A percentile compares a stretch with the other conserved stretches of the same genome.
These are phyloP conservation scores for Sphaerulina musiva DNA, from an alignment of 2,329 filamentous ascomycete species.

Conservation along the genomic window DNA sequence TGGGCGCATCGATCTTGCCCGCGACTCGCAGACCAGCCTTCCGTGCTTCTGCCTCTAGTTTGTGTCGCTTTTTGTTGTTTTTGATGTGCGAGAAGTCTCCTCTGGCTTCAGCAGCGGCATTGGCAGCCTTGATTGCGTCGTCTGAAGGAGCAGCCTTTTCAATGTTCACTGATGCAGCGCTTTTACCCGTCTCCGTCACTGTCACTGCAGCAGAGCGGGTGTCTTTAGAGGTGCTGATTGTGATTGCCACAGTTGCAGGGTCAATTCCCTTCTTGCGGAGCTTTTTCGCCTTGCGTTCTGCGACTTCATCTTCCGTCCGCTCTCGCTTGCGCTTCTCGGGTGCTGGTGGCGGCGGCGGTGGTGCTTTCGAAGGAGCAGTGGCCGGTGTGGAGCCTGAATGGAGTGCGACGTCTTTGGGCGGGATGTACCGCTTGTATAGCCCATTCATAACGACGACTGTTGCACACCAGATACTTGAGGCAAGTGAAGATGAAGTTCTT, in stretches of 20 bases:
- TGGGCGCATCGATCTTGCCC: constrained; percentile 17
- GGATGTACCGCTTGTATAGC: constrained; percentile 44
- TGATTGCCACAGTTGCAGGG: constrained; percentile 7
- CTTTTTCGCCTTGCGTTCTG: constrained; percentile 31
- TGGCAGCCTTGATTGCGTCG: constrained; percentile 12
- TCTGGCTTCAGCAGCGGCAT: constrained; percentile 1
- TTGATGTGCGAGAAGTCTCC: constrained; percentile 29
- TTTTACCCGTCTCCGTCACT: background rate
- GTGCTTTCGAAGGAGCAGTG: background rate
- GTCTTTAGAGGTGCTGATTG: background rate
- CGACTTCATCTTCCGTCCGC: constrained; percentile 28
- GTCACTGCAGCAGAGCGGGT: background rate
- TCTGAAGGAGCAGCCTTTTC: constrained; percentile 1
- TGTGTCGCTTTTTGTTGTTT: constrained; percentile 30
- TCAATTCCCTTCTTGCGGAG: constrained; percentile 27
- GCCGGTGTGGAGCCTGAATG: background rate
- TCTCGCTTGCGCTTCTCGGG: constrained; percentile 31
- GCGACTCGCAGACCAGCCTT: constrained; percentile 17
- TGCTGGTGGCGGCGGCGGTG: background rate
- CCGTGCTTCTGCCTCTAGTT: constrained; percentile 32
- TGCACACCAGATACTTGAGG: background rate
- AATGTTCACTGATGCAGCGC: background rate
- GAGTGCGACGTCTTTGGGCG: constrained; percentile 31
- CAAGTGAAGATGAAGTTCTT: background rate
- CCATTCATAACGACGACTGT: constrained; percentile 29